Base-by-base conservation (phyloP, 2,329 filamentous ascomycete genomes). In the Mycogone perniciosa region DNA sequence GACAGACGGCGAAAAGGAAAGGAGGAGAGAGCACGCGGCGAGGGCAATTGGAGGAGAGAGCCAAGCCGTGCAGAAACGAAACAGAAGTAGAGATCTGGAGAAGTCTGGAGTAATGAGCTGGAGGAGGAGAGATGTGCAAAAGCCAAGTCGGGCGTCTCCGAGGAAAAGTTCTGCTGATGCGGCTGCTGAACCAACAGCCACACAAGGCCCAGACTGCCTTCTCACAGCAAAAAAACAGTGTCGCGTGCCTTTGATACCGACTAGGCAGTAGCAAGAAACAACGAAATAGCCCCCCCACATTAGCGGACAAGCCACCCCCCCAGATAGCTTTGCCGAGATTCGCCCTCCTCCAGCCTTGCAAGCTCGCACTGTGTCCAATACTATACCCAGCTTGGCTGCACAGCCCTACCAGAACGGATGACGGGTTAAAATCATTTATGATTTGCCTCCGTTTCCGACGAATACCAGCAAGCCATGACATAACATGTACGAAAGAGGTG, bases 221-320 rank as follows among this genome's bases (percentile, higher is more conserved):
- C 33, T 35, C 33, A 6, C 27, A 39, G n/a, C 27, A 47, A 51
- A 39, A 38, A 40, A 40, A 37, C 39, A 52, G 46, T 53, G 51
- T 53, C 51, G 51, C 51, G 51, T 53, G 51, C 51, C 47, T 43
- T 44, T 30, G 31, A 50, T 46, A 31, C 51, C 46, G 42, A 45
- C 33, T 26, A 42, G 43, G 42, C 20, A 20, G 20, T 20, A 20
- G 20, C 20, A 20, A 20, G 20, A 20, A 20, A 20, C 20, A 20
- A 20, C 20, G 31, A 29, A 35, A 31, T 26, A 2, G 47, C 47
- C 42, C 51, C 51, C 41, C 46, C 39, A 10, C 11, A 26, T 31
- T 35, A 46, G 39, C 29, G 31, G 31, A 35, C n/a, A 44, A 43
- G 51, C 46, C 51, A 53, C 35, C 42, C 11, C 29, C 13, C 47